These are phyloP conservation scores for Agaricus subrufescens DNA, from an alignment of 768 basidiomycete species.

Conservation along the genomic window DNA sequence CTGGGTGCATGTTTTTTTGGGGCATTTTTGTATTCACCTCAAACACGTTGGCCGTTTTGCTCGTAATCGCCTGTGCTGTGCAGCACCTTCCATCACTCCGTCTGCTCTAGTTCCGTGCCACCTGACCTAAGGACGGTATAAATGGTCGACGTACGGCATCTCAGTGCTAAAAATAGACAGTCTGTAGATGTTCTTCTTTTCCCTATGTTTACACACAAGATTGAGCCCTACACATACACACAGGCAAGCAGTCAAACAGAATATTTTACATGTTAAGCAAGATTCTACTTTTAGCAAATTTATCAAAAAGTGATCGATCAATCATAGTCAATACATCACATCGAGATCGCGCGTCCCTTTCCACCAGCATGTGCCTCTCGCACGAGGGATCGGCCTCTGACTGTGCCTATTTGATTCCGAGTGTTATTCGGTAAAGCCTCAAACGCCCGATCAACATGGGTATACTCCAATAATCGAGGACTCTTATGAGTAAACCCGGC, in stretches of 20 bases:
- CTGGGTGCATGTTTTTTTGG: too few relatives aligned
- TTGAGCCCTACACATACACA: background rate
- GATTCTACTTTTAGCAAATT: conserved; percentile 6
- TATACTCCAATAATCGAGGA: conserved; percentile 73
- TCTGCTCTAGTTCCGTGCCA: background rate
- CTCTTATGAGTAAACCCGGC: conserved; percentile 91
- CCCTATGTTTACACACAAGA: background rate
- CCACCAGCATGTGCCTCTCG: conserved; percentile 59
- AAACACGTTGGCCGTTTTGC: background rate
- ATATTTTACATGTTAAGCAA: background rate
- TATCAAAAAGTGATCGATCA: conserved; percentile 19
- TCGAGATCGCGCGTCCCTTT: conserved; percentile 78
- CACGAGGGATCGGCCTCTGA: conserved; percentile 62
- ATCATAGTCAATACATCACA: conserved; percentile 40
- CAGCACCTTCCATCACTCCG: too few relatives aligned
- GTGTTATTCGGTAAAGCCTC: conserved; percentile 47
- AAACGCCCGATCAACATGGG: conserved; percentile 70
- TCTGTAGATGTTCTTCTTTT: background rate
- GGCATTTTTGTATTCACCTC: background rate
- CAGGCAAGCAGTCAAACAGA: background rate
- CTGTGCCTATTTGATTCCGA: conserved; percentile 37
- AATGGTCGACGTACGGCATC: background rate
- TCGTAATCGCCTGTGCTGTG: background rate
- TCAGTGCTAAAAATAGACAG: background rate
- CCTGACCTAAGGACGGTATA: conserved; percentile 1